Evolutionary conservation across 495 filamentous ascomycete genomes (phyloP).

Genomic region (Penicillium atrosanguineum): DNA sequence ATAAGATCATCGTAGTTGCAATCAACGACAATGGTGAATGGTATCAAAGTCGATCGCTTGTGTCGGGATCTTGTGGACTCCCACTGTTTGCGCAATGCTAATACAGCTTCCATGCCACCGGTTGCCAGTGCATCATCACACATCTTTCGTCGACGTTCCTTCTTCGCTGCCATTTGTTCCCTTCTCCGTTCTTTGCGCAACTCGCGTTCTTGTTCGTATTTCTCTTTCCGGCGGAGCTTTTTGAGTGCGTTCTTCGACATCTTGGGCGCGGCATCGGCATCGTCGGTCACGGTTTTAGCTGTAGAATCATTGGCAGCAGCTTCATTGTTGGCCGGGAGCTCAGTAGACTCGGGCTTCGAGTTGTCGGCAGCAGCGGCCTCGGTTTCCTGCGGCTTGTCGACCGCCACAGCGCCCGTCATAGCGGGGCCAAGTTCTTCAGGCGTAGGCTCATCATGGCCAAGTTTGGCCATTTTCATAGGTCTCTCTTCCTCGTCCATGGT

Average conservation of each 20-base stretch:
- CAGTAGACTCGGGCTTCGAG: slow-evolving; percentile 6
- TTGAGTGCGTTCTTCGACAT: slow-evolving; percentile 83
- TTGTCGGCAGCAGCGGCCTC: slow-evolving; percentile 3
- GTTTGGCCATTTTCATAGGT: slow-evolving; percentile 51
- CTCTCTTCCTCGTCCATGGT: slow-evolving; percentile 54
- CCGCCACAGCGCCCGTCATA: slow-evolving; percentile 33
- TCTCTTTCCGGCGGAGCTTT: slow-evolving; percentile 61
- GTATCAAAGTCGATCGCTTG: slow-evolving; percentile 51
- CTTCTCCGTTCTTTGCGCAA: slow-evolving; percentile 69
- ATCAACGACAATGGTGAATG: slow-evolving; percentile 80
- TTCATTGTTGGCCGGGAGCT: slow-evolving; percentile 1
- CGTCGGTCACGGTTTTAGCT: slow-evolving; percentile 11
- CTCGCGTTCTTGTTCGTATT: slow-evolving; percentile 66
- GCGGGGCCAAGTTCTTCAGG: slow-evolving; percentile 24
- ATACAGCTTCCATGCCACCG: slow-evolving; percentile 27
- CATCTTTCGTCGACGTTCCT: slow-evolving; percentile 53
- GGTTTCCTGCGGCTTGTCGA: slow-evolving; percentile 12
- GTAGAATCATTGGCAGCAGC: slow-evolving; percentile 3
- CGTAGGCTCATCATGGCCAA: slow-evolving; percentile 27
- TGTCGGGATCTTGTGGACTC: slow-evolving; percentile 26
- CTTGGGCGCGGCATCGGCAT: slow-evolving; percentile 21
- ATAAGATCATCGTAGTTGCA: slow-evolving; percentile 92
- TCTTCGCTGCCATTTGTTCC: slow-evolving; percentile 65
- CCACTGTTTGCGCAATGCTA: slow-evolving; percentile 37
- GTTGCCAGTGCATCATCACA: slow-evolving; percentile 30